phyloP scores from a whole-genome alignment of 2,329 filamentous ascomycete genomes.

The Xylariaceae sp. region DNA sequence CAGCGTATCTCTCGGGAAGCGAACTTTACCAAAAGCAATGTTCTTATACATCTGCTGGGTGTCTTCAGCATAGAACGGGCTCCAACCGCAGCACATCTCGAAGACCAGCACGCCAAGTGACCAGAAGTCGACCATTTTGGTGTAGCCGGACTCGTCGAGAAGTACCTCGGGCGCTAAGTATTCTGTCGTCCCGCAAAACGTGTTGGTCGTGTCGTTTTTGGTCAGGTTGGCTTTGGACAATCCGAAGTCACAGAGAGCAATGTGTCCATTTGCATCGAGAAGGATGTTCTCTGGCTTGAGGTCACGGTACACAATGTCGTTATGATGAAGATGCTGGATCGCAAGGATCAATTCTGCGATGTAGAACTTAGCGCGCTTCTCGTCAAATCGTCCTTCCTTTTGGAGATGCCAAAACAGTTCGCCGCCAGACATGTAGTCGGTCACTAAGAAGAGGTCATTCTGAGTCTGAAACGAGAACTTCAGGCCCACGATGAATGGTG shows the following conservation, averaged over 20 bases:
- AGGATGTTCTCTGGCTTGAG: conserved; percentile 97
- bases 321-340: conserved; percentile 90
- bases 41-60: conserved; percentile 99
- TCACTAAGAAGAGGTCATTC: conserved; percentile 95
- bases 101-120: conserved; percentile 96
- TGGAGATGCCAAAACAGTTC: conserved; percentile 99
- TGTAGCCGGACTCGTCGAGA: conserved; percentile 94
- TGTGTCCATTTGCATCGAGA: conserved; percentile 94
- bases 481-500: conserved; percentile 93
- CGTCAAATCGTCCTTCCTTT: conserved; percentile 92
- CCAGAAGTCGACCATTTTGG: conserved; percentile 99
- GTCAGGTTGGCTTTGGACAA: conserved; percentile 96
- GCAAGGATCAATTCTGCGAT: conserved; percentile 96
- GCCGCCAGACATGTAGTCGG: conserved; percentile 98
- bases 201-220: conserved; percentile 97
- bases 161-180: conserved; percentile 95
- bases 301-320: conserved; percentile 97
- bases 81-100: conserved; percentile 99
- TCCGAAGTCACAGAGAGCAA: conserved; percentile 95
- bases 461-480: conserved; percentile 99
- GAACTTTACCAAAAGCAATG: conserved; percentile 97
- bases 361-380: conserved; percentile 95
- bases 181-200: conserved; percentile 97
- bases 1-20: conserved; percentile 91
- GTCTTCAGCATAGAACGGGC: conserved; percentile 97